Evolutionary conservation across 805 yeast genomes (phyloP), one percentile per base, ranked within the genome.

Genomic region (Candida hispaniensis): DNA sequence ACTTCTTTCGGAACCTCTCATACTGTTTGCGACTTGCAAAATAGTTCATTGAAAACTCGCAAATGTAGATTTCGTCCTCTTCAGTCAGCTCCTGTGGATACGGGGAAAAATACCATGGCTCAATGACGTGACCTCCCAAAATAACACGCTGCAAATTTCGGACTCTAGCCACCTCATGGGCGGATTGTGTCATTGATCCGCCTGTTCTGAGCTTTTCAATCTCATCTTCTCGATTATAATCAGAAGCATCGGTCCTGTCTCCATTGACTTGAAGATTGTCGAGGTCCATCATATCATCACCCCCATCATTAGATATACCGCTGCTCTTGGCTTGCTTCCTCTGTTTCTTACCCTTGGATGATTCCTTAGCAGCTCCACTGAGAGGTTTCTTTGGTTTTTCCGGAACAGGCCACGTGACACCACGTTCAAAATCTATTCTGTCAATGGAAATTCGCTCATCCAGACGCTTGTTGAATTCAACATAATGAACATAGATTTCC

Each of bases 41-140:
- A 58, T 82, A 91, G 41, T 81, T 74, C 41, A 91, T 57, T 2
- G 95, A 75, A 54, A 80, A 91, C 58, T 86, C 97, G 58, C 94
- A 91, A 28, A 91, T 79, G 54, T 79, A 91, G 14, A 91, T 70
- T 38, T 71, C 75, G 54, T 88, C 97, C 45, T 79, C 91, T 48
- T 91, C 97, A 0, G 96, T 83, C 39, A 85, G 67, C 53, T 91
- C 98, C 10, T 83, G 67, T 0, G 99, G 99, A 55, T 91, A 91
- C 1, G 99, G 97, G 2, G 94, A 80, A 51, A 91, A 91, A 58
- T 91, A 91, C 99, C 99, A 91, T 2, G 99, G 98, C 55, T 91
- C 99, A 35, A 91, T 83, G 47, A 80, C 79, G 55, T 75, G 83
- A 44, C 78, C 79, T 1, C 98, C 99, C 59, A 91, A 73, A 3